Evolutionary conservation across 1,284 basidiomycete species (phyloP).

Genomic region (Pascua guehoae): DNA sequence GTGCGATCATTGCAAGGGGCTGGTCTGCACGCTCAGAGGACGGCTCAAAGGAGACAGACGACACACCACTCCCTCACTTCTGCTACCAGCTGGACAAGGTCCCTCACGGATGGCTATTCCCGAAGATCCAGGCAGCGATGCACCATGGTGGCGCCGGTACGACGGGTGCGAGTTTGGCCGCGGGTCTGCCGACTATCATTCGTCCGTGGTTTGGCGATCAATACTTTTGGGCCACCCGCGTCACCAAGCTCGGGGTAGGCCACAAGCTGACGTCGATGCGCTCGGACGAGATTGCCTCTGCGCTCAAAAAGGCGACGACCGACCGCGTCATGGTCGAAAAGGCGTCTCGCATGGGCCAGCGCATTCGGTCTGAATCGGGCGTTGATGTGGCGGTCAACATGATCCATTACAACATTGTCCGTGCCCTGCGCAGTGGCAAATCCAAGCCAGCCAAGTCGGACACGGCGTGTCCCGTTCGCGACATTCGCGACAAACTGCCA

Average conservation of each 20-base stretch:
- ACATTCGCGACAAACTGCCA: no score
- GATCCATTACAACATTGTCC: constrained; percentile 35
- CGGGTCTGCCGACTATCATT: constrained; percentile 71
- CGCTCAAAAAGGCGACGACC: constrained; percentile 58
- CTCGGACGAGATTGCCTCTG: constrained; percentile 56
- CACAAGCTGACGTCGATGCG: constrained; percentile 55
- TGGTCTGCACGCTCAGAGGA: constrained; percentile 62
- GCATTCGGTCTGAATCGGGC: constrained; percentile 57
- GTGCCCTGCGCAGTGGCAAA: constrained; percentile 23
- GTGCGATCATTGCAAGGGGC: constrained; percentile 71
- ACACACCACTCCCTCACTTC: constrained; percentile 48
- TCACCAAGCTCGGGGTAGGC: constrained; percentile 60
- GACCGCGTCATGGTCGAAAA: constrained; percentile 62
- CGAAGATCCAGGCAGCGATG: constrained; percentile 56
- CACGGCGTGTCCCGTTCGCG: not conserved
- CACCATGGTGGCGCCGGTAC: constrained; percentile 73
- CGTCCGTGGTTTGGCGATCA: constrained; percentile 69
- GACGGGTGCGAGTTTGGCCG: constrained; percentile 63
- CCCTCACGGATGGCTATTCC: constrained; percentile 79
- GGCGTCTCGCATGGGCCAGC: constrained; percentile 61
- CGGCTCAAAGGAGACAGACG: constrained; percentile 44
- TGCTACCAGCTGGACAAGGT: constrained; percentile 59
- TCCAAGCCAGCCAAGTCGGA: constrained; percentile 8
- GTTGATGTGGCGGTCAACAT: constrained; percentile 38
- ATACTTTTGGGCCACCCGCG: constrained; percentile 67